A percentile compares a stretch with the other conserved stretches of the same genome.
phyloP scores from a whole-genome alignment of 345 rosid genomes.

The Nasturtium officinale region DNA sequence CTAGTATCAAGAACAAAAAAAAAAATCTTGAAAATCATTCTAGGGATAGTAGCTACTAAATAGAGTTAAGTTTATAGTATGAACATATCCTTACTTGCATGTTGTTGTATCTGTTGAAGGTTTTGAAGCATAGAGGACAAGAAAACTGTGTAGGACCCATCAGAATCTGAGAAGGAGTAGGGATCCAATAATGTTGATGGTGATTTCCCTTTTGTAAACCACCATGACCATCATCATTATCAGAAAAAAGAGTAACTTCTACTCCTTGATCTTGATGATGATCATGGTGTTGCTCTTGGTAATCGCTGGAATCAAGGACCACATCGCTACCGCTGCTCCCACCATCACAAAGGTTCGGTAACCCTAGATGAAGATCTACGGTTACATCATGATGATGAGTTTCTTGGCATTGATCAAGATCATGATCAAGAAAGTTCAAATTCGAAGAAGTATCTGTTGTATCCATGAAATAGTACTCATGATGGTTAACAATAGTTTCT shows the following conservation, averaged over 20 bases:
- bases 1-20: slow-evolving; percentile 25
- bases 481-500: slow-evolving; percentile 42
- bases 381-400: slow-evolving; percentile 49
- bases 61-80: slow-evolving; percentile 25
- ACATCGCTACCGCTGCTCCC: slow-evolving; percentile 36
- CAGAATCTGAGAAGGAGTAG: slow-evolving; percentile 96
- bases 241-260: slow-evolving; percentile 48
- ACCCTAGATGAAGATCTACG: slow-evolving; percentile 88
- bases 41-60: slow-evolving; percentile 16
- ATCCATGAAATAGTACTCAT: slow-evolving; percentile 49
- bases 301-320: slow-evolving; percentile 25
- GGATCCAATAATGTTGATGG: slow-evolving; percentile 93
- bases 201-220: slow-evolving; percentile 65
- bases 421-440: slow-evolving; percentile 36
- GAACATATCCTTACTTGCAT: slow-evolving; percentile 71
- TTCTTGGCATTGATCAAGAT: slow-evolving; percentile 45
- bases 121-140: slow-evolving; percentile 97
- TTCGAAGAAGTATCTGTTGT: slow-evolving; percentile 36
- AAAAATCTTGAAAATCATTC: slow-evolving; percentile 29
- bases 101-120: slow-evolving; percentile 99
- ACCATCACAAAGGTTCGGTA: slow-evolving; percentile 52
- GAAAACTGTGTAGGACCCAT: slow-evolving; percentile 98
- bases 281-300: slow-evolving; percentile 28
- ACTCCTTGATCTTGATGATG: slow-evolving; percentile 51
- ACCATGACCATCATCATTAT: slow-evolving; percentile 40